Evolutionary conservation across 2,329 filamentous ascomycete genomes (phyloP), one percentile per base, ranked within the genome.

Genomic region (Trichoderma harzianum): DNA sequence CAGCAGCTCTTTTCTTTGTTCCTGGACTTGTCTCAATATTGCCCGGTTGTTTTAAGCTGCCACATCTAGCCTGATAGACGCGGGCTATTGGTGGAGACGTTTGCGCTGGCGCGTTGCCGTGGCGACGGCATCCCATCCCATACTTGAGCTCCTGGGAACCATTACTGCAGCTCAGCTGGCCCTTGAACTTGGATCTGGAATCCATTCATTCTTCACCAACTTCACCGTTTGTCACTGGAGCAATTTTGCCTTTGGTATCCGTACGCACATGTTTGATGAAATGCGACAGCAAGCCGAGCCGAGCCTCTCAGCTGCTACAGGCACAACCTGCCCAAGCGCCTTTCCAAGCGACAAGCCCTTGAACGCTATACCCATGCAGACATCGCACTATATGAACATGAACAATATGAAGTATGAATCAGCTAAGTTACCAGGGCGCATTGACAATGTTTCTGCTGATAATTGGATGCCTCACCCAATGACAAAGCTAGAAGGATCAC

Each of bases 261-360:
- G 69, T 65, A 64, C 64, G 39, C 39, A 43, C 43, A 83, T 88
- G 71, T 91, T 91, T 75, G 86, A 89, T 61, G 87, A 89, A 67
- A 86, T 90, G 84, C 84, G 86, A 74, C 84, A 86, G 74, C 86
- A 88, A 71, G 83, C 86, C 21, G 88, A 90, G 77, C 84, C 84
- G 73, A 80, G 82, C 43, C 80, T 82, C 62, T 84, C 86, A 73
- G 78, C 79, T 62, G 78, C 79, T 62, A 86, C 90, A 6, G 89
- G 87, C 60, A 88, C 88, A 57, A 87, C 89, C 47, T 85, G 85
- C 73, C 83, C 86, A 64, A 83, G 83, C 75, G 82, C 83, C 18
- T 81, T 89, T 77, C 80, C 86, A 30, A 84, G 86, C 71, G 78
- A 81, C 74, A 76, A 78, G 58, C 76, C 74, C 74, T 86, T 90